Percentiles rank a stretch among this genome's conserved stretches.
Evolutionary conservation across 2,329 filamentous ascomycete species (phyloP).

Genomic region (Atkinsonella hypoxylon): DNA sequence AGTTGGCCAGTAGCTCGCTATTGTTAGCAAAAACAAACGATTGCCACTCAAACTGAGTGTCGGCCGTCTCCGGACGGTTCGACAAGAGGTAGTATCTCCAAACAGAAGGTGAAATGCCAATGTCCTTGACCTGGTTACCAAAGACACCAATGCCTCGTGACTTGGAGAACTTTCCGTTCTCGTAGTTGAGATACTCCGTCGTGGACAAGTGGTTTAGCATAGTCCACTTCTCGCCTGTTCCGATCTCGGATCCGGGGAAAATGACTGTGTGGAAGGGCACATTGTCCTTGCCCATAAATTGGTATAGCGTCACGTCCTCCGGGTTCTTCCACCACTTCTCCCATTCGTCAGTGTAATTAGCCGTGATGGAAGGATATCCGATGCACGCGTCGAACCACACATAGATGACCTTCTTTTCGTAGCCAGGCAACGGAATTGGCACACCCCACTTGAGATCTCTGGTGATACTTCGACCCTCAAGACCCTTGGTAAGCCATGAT

Average conservation of each 20-base stretch:
- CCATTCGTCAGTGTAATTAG: slow-evolving; percentile 80
- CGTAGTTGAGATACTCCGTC: slow-evolving; percentile 79
- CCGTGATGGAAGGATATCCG: slow-evolving; percentile 90
- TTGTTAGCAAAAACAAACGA: slow-evolving; percentile 79
- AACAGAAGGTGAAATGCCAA: slow-evolving; percentile 73
- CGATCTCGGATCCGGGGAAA: slow-evolving; percentile 79
- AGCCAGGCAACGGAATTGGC: slow-evolving; percentile 38
- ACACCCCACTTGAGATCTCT: slow-evolving; percentile 86
- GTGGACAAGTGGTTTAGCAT: slow-evolving; percentile 80
- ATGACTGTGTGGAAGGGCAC: slow-evolving; percentile 70
- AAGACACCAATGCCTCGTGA: slow-evolving; percentile 84
- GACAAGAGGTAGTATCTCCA: slow-evolving; percentile 88
- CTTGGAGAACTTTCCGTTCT: slow-evolving; percentile 86
- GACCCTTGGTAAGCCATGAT: slow-evolving; percentile 70
- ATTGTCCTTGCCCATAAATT: slow-evolving; percentile 78
- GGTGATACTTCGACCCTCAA: slow-evolving; percentile 81
- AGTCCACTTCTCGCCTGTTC: slow-evolving; percentile 77
- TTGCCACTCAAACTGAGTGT: slow-evolving; percentile 84
- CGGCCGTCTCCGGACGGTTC: slow-evolving; percentile 71
- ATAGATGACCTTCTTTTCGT: slow-evolving; percentile 64
- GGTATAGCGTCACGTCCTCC: slow-evolving; percentile 76
- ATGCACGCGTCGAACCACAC: slow-evolving; percentile 92
- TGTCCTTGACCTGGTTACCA: slow-evolving; percentile 78
- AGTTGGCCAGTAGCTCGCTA: slow-evolving; percentile 68
- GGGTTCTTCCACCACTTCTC: slow-evolving; percentile 91